Evolutionary conservation across 805 yeast genomes (phyloP).

Genomic region (fission yeast (Schizosaccharomyces pombe)): DNA sequence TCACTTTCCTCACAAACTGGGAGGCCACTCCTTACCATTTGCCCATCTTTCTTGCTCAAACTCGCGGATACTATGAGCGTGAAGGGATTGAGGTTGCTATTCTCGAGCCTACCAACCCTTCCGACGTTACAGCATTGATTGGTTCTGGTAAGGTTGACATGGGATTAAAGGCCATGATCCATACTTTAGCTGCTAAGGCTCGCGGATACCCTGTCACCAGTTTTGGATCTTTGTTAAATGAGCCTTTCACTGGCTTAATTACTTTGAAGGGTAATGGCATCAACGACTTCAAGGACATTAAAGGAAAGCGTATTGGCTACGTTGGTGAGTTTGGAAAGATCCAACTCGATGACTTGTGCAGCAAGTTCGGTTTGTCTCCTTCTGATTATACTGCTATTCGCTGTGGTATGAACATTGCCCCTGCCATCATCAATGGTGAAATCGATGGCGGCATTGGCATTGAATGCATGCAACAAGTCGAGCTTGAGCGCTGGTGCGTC

Average conservation of each 20-base stretch:
- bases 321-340: constrained; percentile 39
- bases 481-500: constrained; percentile 27
- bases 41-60: constrained; percentile 28
- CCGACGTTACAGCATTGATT: constrained; percentile 33
- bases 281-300: constrained; percentile 29
- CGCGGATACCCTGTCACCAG: constrained; percentile 35
- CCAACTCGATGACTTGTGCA: constrained; percentile 32
- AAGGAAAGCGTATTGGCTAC: constrained; percentile 31
- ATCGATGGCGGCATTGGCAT: constrained; percentile 37
- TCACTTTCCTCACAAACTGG: constrained; percentile 32
- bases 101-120: constrained; percentile 32
- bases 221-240: constrained; percentile 30
- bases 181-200: constrained; percentile 35
- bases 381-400: constrained; percentile 33
- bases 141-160: constrained; percentile 35
- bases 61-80: constrained; percentile 27
- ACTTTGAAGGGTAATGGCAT: constrained; percentile 29
- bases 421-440: constrained; percentile 29
- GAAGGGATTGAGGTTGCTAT: constrained; percentile 29
- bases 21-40: constrained; percentile 30
- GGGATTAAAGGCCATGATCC: constrained; percentile 39
- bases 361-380: constrained; percentile 33
- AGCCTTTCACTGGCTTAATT: constrained; percentile 33
- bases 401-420: constrained; percentile 38
- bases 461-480: constrained; percentile 36